phyloP scores from a whole-genome alignment of 805 yeast genomes.

The Candida oleophila region DNA sequence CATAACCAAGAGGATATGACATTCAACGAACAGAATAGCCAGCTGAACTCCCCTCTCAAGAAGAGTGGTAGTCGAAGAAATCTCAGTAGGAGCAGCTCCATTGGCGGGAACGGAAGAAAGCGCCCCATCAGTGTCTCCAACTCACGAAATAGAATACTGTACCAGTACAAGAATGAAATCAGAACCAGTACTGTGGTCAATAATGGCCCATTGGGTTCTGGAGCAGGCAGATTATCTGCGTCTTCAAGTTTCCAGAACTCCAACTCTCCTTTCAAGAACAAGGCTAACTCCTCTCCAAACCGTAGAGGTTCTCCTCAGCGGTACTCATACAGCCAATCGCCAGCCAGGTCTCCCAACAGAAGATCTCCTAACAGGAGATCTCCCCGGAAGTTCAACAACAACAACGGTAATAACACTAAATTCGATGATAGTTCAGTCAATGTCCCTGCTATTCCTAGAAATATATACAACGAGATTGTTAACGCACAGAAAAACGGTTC shows the following conservation, averaged over 20 bases:
- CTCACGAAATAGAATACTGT: slow-evolving; percentile 33
- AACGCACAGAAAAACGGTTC: slow-evolving; percentile 28
- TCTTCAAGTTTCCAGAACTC: slow-evolving; percentile 35
- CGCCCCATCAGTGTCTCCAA: slow-evolving; percentile 35
- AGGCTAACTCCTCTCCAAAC: slow-evolving; percentile 3
- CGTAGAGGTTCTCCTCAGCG: slow-evolving; percentile 20
- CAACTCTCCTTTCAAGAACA: slow-evolving; percentile 14
- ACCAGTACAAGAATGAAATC: slow-evolving; percentile 36
- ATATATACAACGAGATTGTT: slow-evolving; percentile 43
- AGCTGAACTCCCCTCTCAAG: slow-evolving; percentile 1
- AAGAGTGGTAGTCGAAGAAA: slow-evolving; percentile 10
- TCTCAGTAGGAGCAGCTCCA: slow-evolving; percentile 17
- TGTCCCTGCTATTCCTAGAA: slow-evolving; percentile 38
- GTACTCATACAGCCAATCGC: slow-evolving; percentile 13
- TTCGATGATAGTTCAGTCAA: slow-evolving; percentile 9
- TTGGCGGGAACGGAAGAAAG: slow-evolving; percentile 20
- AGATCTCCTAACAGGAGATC: slow-evolving; percentile 8
- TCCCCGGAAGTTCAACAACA: slow-evolving; percentile 13
- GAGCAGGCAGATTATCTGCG: slow-evolving; percentile 24
- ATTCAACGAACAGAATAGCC: neutral
- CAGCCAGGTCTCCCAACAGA: slow-evolving; percentile 16
- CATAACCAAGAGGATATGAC: slow-evolving; percentile 34
- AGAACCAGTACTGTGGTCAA: slow-evolving; percentile 8
- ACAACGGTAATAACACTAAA: slow-evolving; percentile 1
- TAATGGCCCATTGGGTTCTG: slow-evolving; percentile 8